Conservation (phyloP, 2,329 filamentous ascomycete species). For the Aspergillus tamarii region DNA sequence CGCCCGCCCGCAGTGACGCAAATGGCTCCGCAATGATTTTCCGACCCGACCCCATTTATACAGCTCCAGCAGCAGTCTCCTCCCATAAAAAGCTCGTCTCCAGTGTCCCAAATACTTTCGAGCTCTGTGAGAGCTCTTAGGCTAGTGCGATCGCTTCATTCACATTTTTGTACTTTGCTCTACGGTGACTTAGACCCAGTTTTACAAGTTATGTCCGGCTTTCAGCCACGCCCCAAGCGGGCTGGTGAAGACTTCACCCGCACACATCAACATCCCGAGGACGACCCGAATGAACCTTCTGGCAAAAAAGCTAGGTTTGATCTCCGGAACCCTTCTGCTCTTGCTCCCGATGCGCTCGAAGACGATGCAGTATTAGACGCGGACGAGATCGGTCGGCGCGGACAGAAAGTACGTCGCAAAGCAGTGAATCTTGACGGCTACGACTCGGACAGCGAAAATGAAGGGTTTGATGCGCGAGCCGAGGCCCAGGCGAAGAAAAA, state of each 20-base stretch:
- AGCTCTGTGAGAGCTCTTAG: neutral
- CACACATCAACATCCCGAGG: conserved; percentile 66
- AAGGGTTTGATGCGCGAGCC: conserved; percentile 79
- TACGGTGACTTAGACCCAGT: neutral
- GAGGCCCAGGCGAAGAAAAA: conserved; percentile 57
- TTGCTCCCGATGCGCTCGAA: conserved; percentile 79
- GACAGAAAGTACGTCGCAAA: conserved; percentile 79
- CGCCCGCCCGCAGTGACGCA: conserved; percentile 40
- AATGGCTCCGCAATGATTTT: conserved; percentile 43
- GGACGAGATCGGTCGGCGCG: conserved; percentile 81
- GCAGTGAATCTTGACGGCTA: conserved; percentile 97
- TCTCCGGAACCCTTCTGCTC: conserved; percentile 86
- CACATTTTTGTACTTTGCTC: neutral
- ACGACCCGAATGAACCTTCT: conserved; percentile 47
- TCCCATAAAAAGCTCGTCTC: conserved; percentile 4
- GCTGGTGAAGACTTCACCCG: conserved; percentile 80
- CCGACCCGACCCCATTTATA: conserved; percentile 41
- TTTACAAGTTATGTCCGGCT: conserved; percentile 55
- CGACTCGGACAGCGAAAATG: conserved; percentile 89
- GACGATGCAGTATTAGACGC: conserved; percentile 80
- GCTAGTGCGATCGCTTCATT: neutral
- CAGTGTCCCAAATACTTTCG: neutral
- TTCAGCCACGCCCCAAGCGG: conserved; percentile 78
- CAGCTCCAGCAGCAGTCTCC: conserved; percentile 18
- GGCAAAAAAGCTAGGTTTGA: conserved; percentile 89